Evolutionary conservation across 2,329 filamentous ascomycete species (phyloP), one percentile per base, ranked within the genome.

Genomic region (Raffaelea deltoideospora): DNA sequence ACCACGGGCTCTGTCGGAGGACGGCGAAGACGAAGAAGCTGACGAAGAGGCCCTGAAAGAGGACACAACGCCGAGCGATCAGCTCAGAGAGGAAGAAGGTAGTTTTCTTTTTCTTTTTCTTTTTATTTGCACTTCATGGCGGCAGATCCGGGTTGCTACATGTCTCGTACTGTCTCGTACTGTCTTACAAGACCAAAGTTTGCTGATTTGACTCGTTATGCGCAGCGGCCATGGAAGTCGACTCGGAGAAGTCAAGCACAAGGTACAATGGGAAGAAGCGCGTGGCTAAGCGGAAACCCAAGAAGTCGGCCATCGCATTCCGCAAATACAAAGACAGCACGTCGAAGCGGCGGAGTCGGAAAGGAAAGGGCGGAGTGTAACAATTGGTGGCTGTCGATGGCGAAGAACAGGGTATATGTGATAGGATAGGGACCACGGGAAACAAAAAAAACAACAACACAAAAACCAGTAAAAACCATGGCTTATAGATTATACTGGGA

Each of bases 261-360:
- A n/a, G n/a, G n/a, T 64, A 63, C 47, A 61, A 63, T 27, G 52
- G 55, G 43, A 72, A 64, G 57, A 67, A 63, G 52, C 64, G 66
- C 47, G 59, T 74, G 37, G 61, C 67, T 53, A 78, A 76, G 63
- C 63, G 65, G 50, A 65, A 59, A 47, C 60, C 57, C 45, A 72
- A 67, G 53, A 70, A 65, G 46, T 60, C 64, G 29, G 62, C 62
- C 41, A 76, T 78, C 41, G 69, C 74, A 18, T 79, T 78, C 43
- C 63, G 63, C 37, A 73, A 65, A 48, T 74, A 68, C 50, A 65
- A 65, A 42, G 65, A 72, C 40, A 62, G 63, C 43, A 53, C 61
- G 44, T 59, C 56, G 44, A 64, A 60, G 49, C 66, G 62, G 55
- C 41, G 40, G 37, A 47, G 42, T 26, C 46, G 43, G 15, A n/a